These are phyloP conservation scores for Linaria vulgaris DNA, from an alignment of 257 asterid genomes.

Conservation along the genomic window DNA sequence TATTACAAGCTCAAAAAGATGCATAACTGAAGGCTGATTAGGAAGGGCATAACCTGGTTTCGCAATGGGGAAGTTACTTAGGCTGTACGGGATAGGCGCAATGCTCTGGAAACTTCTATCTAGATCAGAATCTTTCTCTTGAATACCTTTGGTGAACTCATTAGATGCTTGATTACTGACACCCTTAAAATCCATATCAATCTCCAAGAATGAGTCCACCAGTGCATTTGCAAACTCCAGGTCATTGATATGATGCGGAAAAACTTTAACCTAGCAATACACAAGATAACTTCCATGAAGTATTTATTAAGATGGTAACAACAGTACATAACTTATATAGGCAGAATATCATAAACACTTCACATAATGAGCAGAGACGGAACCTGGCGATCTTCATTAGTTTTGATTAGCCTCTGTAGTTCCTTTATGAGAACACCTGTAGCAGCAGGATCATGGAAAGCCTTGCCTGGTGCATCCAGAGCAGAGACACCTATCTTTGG, in stretches of 20 bases:
- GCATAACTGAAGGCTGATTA: neutral
- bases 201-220: constrained; percentile 77
- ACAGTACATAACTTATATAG: neutral
- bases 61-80: constrained; percentile 79
- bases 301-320: neutral
- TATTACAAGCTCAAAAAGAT: neutral
- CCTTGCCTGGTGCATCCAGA: constrained; percentile 82
- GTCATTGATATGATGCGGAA: constrained; percentile 83
- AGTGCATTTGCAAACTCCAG: constrained; percentile 77
- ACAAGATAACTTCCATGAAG: constrained; percentile 19
- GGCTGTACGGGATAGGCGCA: constrained; percentile 41
- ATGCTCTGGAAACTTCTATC: constrained; percentile 24
- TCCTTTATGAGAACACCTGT: constrained; percentile 65
- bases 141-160: constrained; percentile 40
- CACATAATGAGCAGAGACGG: constrained; percentile 25
- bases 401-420: constrained; percentile 59
- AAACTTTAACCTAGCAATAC: constrained; percentile 61
- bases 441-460: constrained; percentile 78
- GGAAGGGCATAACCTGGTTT: constrained; percentile 58
- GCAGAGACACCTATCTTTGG: constrained; percentile 90
- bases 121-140: constrained; percentile 35
- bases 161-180: constrained; percentile 31
- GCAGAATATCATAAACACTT: constrained; percentile 21
- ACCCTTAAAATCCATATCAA: constrained; percentile 32
- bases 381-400: constrained; percentile 73